Base-by-base conservation (phyloP, 2,329 filamentous ascomycete genomes). In the Fusarium nurragi region DNA sequence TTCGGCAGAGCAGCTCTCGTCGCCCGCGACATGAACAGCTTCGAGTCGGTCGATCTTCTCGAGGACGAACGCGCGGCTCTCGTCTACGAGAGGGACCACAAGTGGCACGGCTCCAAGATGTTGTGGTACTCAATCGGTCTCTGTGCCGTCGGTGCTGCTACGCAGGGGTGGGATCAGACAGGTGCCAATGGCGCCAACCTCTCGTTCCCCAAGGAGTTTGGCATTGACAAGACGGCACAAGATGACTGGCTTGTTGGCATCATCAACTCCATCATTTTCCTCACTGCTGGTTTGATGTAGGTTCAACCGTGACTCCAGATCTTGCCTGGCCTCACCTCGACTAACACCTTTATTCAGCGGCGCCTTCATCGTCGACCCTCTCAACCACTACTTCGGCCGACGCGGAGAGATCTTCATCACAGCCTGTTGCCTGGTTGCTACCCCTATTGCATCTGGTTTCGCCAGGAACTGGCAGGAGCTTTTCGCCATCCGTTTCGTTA, bases 361-460 rank as follows among this genome's bases (percentile, higher is more conserved):
- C 34, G 59, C 59, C 6, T 69, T 81, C 28, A 71, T 82, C 21
- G 86, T 87, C 14, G 89, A 91, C 60, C 88, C 88, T 12, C 83
- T 90, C 55, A 84, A 80, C 67, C 71, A 77, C 65, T 74, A 70
- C 54, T 71, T 81, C 7, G 82, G 81, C 4, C 80, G 81, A 22
- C 78, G 81, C n/a, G 80, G 80, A 36, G 74, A 77, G 36, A 93
- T 94, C 61, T 94, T 93, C 75, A 78, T 92, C 40, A 88, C 91
- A 12, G 91, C 90, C 43, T 84, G 90, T 61, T 88, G 94, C 74
- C 90, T 89, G 73, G 78, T 92, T 39, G 78, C 88, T 63, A 79
- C 87, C 3, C 84, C 86, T 2, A 86, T 90, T 52, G 87, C 86
- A n/a, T 84, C 82, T 43, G 88, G 86, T 1, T 87, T 90, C 56